Conservation (phyloP, 108 stramenopile genomes). For the Fistulifera pelliculosa region DNA sequence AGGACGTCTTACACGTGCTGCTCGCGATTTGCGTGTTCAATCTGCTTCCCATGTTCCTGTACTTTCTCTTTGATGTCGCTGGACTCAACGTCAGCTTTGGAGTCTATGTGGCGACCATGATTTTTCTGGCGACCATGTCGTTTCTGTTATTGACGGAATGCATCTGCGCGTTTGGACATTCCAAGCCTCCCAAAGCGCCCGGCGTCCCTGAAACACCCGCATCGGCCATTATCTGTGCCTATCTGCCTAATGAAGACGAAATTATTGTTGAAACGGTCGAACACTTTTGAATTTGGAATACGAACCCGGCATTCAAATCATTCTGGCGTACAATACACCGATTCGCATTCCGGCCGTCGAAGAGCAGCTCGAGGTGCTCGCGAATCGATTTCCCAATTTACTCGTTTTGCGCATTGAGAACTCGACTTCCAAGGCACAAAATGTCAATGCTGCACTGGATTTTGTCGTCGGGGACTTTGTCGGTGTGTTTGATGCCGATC, state of each 20-base stretch:
- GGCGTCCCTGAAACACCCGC: constrained; percentile 4
- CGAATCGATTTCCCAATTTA: neutral
- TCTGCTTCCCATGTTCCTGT: no score
- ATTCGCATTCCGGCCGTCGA: neutral
- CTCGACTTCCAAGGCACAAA: constrained; percentile 1
- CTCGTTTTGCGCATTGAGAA: neutral
- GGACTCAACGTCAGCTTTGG: neutral
- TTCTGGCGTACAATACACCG: neutral
- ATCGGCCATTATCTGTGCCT: constrained; percentile 2
- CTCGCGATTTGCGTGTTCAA: no score
- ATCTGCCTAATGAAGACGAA: neutral
- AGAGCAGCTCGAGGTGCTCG: neutral
- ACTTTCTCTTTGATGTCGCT: no score
- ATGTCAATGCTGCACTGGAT: neutral
- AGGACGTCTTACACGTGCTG: no score
- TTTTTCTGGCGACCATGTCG: neutral
- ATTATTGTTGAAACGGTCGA: constrained; percentile 1
- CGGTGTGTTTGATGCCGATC: neutral
- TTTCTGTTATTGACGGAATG: neutral
- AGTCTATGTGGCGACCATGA: neutral
- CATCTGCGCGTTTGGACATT: neutral
- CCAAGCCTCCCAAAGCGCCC: neutral
- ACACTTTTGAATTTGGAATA: neutral
- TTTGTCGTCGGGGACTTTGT: constrained; percentile 4
- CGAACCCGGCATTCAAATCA: neutral